Base-by-base conservation (phyloP, 495 filamentous ascomycete species). In the Penicillium steckii region DNA sequence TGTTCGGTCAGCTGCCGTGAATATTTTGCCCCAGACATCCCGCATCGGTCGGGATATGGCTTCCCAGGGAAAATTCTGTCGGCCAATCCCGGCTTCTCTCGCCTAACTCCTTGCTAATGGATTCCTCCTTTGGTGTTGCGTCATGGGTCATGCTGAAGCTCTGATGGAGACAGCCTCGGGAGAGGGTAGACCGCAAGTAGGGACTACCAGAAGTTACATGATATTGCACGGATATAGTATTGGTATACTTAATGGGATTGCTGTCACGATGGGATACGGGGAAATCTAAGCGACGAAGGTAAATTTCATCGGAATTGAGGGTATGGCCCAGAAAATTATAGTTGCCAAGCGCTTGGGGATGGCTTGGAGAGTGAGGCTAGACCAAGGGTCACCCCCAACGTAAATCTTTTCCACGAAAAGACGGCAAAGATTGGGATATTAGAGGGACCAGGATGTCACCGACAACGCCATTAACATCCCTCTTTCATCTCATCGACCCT, bases 1-100 rank as follows among this genome's bases (percentile, higher is more conserved):
- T 41, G 23, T 42, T 40, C 33, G 47, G 47, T 49, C 47, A 49
- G 9, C 47, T 30, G 47, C 47, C 47, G 47, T 18, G 24, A 41
- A 49, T 25, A 41, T 42, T 49, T 40, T 24, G 46, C 23, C 32
- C 42, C 42, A 29, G 44, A 30, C 15, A 41, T 41, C 38, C 38
- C 38, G 38, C 38, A 41, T 23, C 18, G 13, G 38, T 41, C 21
- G 38, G 38, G 38, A 21, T n/a, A 17, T 41, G 38, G 21, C 21
- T 41, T 41, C 38, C 38, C 38, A 22, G 38, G 6, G 38, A 41
- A 41, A 41, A 41, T 21, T 41, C 38, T 41, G 38, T 41, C 38
- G 38, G 38, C 38, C 38, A 41, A 41, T 41, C 38, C 33, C 38
- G 38, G 38, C 21, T 13, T 19, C 38, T 41, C 38, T 41, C 38